Base-by-base conservation (phyloP, 352 stramenopile genomes). In the Phytophthora cryptogea region DNA sequence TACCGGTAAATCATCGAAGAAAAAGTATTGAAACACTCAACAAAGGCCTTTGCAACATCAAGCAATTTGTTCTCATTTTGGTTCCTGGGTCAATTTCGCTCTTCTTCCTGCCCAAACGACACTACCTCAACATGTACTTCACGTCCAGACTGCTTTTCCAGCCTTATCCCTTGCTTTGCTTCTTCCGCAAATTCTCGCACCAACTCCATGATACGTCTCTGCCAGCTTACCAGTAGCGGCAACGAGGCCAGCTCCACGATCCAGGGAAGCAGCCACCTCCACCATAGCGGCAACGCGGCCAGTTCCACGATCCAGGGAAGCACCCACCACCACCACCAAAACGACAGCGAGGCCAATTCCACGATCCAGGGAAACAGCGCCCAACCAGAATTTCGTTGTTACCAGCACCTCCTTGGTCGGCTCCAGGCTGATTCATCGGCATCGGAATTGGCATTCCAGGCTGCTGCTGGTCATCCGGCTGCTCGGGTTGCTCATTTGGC, bases 251-350 rank as follows among this genome's bases (percentile, higher is more conserved):
- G n/a, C 40, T 46, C 35, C 26, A 55, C 1, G 33, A 48, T 8
- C 58, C 50, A 5, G 54, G 60, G 8, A 59, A 48, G 11, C 60
- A 68, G 9, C 20, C 35, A 26, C 53, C 41, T 11, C 52, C 52
- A 11, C 43, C 32, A n/a, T 43, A 53, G 11, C 59, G 59, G 32
- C 59, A 68, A 20, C 52, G 59, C 2, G 59, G 59, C 59, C 59
- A 68, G 32, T 59, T 58, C 53, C 37, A 64, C 13, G 53, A 63
- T 11, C 60, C 60, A 8, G 60, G 59, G 40, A 46, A 59, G 28
- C 60, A 68, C 2, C 31, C 7, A 10, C 48, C 36, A 23, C 17
- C 16, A 23, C 39, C 8, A 10, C 48, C 36, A 23, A 20, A 42
- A 23, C 39, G 39, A 16, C 39, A 44, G 16, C 39, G 39, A 30